Conservation (phyloP, 2,329 filamentous ascomycete species). For the Aphanoascus verrucosus region DNA sequence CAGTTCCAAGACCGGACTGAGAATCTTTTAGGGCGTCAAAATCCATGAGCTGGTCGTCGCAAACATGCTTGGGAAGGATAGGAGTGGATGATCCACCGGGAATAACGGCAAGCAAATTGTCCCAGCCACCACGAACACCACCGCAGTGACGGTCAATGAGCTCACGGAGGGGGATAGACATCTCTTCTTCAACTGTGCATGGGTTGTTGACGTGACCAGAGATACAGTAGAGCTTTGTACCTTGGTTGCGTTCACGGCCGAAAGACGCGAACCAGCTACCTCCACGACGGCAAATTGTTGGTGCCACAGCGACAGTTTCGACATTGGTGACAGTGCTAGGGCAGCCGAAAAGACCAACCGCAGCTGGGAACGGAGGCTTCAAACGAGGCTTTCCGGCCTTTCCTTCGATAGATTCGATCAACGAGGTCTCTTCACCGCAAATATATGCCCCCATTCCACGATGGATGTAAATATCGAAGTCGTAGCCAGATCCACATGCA, state of each 20-base stretch:
- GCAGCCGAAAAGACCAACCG: constrained; percentile 95
- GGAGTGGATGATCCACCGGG: constrained; percentile 95
- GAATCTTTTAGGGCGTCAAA: constrained; percentile 97
- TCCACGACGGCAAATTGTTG: constrained; percentile 89
- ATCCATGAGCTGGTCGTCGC: constrained; percentile 96
- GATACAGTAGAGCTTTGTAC: constrained; percentile 97
- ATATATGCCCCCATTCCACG: constrained; percentile 96
- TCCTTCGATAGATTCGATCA: constrained; percentile 96
- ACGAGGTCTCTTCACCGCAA: constrained; percentile 93
- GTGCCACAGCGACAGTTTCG: constrained; percentile 89
- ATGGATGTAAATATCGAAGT: constrained; percentile 95
- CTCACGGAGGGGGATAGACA: constrained; percentile 93
- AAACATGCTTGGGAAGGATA: constrained; percentile 78
- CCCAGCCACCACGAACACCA: constrained; percentile 92
- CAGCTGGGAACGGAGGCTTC: constrained; percentile 96
- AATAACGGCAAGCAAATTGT: constrained; percentile 90
- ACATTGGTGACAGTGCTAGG: constrained; percentile 97
- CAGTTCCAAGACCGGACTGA: constrained; percentile 92
- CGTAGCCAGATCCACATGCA: constrained; percentile 90
- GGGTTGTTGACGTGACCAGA: constrained; percentile 99
- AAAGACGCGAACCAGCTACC: constrained; percentile 88
- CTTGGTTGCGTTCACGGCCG: constrained; percentile 89
- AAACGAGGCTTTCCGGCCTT: constrained; percentile 97
- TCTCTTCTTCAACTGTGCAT: constrained; percentile 95
- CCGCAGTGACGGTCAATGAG: constrained; percentile 98